Evolutionary conservation across 2,329 filamentous ascomycete species (phyloP).

Genomic region (Xylariales sp.): DNA sequence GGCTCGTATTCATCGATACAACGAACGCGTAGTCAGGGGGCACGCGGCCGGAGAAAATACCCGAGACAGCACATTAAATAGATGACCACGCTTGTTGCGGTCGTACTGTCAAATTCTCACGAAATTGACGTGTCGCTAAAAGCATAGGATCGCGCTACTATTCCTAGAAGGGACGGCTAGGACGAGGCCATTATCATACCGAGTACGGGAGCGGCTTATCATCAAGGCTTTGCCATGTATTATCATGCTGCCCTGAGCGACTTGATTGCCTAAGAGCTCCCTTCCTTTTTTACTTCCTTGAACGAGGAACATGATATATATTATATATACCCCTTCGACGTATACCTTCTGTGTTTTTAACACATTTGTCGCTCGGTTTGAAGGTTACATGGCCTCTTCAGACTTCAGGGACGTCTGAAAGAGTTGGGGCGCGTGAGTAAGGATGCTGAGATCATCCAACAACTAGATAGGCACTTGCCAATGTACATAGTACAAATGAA

Average conservation of each 20-base stretch:
- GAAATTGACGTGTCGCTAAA: not conserved
- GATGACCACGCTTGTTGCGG: not conserved
- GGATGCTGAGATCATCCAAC: not conserved
- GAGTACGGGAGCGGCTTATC: not conserved
- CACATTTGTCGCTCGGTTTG: not conserved
- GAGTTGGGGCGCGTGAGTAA: not conserved
- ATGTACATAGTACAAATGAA: not conserved
- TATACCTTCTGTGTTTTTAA: conserved; percentile 1
- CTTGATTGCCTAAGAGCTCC: not conserved
- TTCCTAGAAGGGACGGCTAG: not conserved
- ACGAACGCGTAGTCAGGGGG: not conserved
- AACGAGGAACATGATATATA: not conserved
- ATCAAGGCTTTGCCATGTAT: not conserved
- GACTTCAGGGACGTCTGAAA: not conserved
- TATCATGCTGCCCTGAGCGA: not conserved
- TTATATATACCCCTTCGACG: not conserved
- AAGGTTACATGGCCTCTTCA: not conserved
- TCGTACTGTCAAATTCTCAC: not conserved
- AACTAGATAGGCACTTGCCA: conserved; percentile 2
- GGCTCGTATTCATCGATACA: not conserved
- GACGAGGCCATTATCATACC: not conserved
- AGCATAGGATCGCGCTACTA: not conserved
- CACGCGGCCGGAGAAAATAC: not conserved
- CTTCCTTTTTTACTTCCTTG: not conserved
- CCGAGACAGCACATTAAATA: not conserved